A percentile compares a stretch with the other conserved stretches of the same genome.
Evolutionary conservation across 2,329 filamentous ascomycete species (phyloP).

Genomic region (Aspergillus felis): DNA sequence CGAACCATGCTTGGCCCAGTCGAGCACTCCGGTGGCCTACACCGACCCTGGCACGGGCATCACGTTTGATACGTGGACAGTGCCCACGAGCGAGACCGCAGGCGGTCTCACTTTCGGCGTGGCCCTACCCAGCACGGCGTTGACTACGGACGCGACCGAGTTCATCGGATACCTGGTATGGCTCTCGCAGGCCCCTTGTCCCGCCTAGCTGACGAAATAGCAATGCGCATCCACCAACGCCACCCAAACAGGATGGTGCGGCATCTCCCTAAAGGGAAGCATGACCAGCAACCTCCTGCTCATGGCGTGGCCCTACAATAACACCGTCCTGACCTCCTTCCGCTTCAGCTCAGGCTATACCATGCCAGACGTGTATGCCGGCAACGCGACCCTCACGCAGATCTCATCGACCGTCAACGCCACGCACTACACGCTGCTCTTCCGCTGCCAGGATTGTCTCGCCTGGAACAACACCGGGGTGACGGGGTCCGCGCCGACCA

Average conservation of each 20-base stretch:
- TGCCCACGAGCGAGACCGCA: constrained; percentile 36
- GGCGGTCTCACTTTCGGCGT: constrained; percentile 54
- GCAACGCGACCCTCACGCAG: constrained; percentile 59
- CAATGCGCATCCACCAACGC: constrained; percentile 45
- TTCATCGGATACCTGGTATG: constrained; percentile 58
- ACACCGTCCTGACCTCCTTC: constrained; percentile 55
- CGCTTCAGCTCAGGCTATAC: constrained; percentile 57
- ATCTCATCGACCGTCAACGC: constrained; percentile 56
- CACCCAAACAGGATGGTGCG: constrained; percentile 54
- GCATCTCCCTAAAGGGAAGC: constrained; percentile 52
- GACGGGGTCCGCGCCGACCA: constrained; percentile 45
- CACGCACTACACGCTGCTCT: constrained; percentile 60
- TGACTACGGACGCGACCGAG: constrained; percentile 49
- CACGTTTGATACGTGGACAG: constrained; percentile 50
- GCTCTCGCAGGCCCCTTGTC: background rate
- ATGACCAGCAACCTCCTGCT: constrained; percentile 60
- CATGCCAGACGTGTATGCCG: constrained; percentile 56
- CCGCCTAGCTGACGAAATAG: constrained; percentile 26
- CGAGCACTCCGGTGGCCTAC: constrained; percentile 24
- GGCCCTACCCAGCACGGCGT: constrained; percentile 49
- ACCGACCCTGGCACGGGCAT: constrained; percentile 51
- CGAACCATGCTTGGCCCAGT: constrained; percentile 8
- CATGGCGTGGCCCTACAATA: constrained; percentile 54
- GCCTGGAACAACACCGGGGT: constrained; percentile 51
- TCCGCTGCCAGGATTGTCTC: constrained; percentile 59